A percentile compares a stretch with the other conserved stretches of the same genome.
These are phyloP conservation scores for Macrophomina phaseolina DNA, from an alignment of 2,329 filamentous ascomycete species.

Conservation along the genomic window DNA sequence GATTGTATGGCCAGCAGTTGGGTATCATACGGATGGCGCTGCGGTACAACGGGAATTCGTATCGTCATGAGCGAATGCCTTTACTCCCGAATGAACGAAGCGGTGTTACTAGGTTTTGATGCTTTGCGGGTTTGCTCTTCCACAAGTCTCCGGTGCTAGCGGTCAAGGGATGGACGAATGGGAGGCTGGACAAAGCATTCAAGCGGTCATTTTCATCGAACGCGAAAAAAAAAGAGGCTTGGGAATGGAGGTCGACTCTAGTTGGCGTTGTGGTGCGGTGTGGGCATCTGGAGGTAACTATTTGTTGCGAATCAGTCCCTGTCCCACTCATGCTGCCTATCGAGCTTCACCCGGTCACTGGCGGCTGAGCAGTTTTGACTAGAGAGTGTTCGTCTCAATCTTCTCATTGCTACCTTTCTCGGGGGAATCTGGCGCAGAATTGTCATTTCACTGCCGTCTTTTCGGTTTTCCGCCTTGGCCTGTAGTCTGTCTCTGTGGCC, in stretches of 20 bases:
- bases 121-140: slow-evolving; percentile 22
- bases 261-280: neutral
- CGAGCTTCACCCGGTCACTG: neutral
- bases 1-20: slow-evolving; percentile 21
- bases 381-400: neutral
- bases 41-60: slow-evolving; percentile 22
- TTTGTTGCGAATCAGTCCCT: neutral
- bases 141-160: slow-evolving; percentile 16
- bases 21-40: slow-evolving; percentile 25
- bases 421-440: slow-evolving; percentile 7
- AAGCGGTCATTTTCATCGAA: slow-evolving; percentile 12
- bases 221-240: neutral
- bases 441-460: slow-evolving; percentile 14
- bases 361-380: neutral
- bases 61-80: slow-evolving; percentile 20
- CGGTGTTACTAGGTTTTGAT: slow-evolving; percentile 19
- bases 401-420: neutral
- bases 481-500: slow-evolving; percentile 7
- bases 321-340: neutral
- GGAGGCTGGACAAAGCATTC: slow-evolving; percentile 19
- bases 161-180: slow-evolving; percentile 6
- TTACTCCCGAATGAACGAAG: slow-evolving; percentile 15
- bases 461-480: slow-evolving; percentile 16
- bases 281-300: slow-evolving; percentile 6
- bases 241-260: neutral